phyloP scores from a whole-genome alignment of 148 eudicot species.

The Cornus kousa region DNA sequence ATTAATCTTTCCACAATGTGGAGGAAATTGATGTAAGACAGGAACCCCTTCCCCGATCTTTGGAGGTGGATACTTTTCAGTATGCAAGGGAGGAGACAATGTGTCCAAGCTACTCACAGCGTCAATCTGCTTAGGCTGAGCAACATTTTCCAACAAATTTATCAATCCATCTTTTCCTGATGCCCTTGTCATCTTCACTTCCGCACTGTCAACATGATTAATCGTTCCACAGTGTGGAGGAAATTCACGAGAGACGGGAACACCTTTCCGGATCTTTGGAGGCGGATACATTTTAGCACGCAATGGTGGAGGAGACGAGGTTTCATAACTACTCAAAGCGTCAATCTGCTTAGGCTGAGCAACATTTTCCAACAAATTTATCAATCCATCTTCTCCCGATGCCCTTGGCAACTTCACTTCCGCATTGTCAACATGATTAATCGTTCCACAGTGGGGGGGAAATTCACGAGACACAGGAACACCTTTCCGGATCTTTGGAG shows the following conservation, averaged over 20 bases:
- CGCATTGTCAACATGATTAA: not conserved
- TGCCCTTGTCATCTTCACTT: no score
- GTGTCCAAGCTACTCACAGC: not conserved
- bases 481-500: conserved; percentile 12
- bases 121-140: not conserved
- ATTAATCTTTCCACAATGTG: conserved; percentile 1
- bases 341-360: not conserved
- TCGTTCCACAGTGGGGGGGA: conserved; percentile 11
- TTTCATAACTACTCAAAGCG: not conserved
- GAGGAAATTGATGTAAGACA: conserved; percentile 3
- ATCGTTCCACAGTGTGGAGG: conserved; percentile 8
- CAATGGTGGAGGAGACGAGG: not conserved
- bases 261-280: conserved; percentile 11
- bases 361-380: not conserved
- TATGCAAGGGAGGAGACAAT: not conserved
- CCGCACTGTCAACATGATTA: not conserved
- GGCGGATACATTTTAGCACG: conserved; percentile 3
- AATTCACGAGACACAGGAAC: not conserved
- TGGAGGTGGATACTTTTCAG: conserved; percentile 9
- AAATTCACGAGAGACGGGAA: not conserved
- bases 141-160: not conserved
- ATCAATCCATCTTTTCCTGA: not conserved
- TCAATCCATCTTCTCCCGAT: not conserved
- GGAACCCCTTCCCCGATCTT: conserved; percentile 11
- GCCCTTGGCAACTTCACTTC: no score